Evolutionary conservation across 2,329 filamentous ascomycete genomes (phyloP).

Genomic region (Mycocentrospora acerina): DNA sequence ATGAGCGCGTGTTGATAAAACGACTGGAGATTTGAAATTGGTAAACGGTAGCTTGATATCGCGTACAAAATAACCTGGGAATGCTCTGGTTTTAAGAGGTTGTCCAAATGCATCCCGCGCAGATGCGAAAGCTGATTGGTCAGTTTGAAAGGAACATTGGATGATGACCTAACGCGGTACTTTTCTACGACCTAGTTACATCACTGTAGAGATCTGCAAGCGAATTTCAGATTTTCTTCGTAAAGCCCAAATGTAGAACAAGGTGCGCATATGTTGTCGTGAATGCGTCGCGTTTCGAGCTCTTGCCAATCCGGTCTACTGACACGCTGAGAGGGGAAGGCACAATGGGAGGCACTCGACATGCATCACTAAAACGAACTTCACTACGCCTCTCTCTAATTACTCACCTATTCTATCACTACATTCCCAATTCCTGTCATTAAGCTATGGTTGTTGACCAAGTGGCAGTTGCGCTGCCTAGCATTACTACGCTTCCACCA

Average conservation of each 20-base stretch:
- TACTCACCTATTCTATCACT: background rate
- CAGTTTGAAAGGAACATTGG: conserved; percentile 19
- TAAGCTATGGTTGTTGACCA: conserved; percentile 14
- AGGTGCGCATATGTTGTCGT: conserved; percentile 1
- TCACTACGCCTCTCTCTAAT: background rate
- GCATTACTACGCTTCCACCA: conserved; percentile 46
- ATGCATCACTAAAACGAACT: background rate
- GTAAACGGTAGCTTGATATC: background rate
- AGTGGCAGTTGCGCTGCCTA: conserved; percentile 5
- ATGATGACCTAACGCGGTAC: background rate
- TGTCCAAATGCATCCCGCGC: background rate
- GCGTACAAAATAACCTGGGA: too few relatives aligned
- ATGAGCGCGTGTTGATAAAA: background rate
- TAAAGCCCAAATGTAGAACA: too few relatives aligned
- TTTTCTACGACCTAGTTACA: conserved; percentile 6
- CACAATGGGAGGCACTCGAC: conserved; percentile 15
- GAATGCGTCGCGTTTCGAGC: conserved; percentile 10
- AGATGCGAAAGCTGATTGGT: conserved; percentile 19
- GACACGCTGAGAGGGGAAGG: conserved; percentile 15
- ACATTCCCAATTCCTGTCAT: background rate
- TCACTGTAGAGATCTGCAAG: conserved; percentile 5
- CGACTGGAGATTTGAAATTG: too few relatives aligned
- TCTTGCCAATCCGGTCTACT: conserved; percentile 10
- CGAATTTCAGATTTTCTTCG: too few relatives aligned
- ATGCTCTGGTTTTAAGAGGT: too few relatives aligned